Evolutionary conservation across 2,329 filamentous ascomycete species (phyloP).

Genomic region (Didymella lethalis): DNA sequence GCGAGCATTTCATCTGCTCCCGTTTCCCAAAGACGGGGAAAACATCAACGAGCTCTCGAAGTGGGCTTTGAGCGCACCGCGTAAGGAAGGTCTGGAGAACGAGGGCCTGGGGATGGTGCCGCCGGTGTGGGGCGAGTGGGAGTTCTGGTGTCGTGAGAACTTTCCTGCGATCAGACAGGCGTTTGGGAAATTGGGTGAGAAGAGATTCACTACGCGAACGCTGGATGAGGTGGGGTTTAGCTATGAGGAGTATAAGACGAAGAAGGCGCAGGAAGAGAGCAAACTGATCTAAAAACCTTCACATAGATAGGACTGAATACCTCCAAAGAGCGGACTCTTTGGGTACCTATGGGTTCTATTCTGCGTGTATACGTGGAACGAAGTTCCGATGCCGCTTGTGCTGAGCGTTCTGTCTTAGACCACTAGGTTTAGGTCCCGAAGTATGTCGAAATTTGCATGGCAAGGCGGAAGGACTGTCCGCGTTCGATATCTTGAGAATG

Average conservation of each 20-base stretch:
- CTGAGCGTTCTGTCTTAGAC: too few relatives aligned
- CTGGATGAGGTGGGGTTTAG: constrained; percentile 77
- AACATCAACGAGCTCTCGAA: constrained; percentile 75
- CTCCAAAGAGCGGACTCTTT: too few relatives aligned
- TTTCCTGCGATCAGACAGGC: constrained; percentile 74
- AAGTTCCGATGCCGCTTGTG: too few relatives aligned
- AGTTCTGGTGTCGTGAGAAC: constrained; percentile 74
- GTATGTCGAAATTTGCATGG: too few relatives aligned
- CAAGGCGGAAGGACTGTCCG: too few relatives aligned
- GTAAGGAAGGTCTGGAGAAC: constrained; percentile 52
- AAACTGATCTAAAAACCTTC: constrained; percentile 9
- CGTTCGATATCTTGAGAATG: too few relatives aligned
- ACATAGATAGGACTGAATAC: not conserved
- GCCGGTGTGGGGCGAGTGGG: constrained; percentile 73
- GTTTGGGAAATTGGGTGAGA: constrained; percentile 72
- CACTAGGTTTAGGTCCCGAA: too few relatives aligned
- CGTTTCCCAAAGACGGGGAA: constrained; percentile 68
- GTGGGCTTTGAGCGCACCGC: constrained; percentile 62
- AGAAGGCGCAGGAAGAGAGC: constrained; percentile 14
- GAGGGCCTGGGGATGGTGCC: constrained; percentile 68
- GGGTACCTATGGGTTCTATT: too few relatives aligned
- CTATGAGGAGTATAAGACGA: constrained; percentile 54
- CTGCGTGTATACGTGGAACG: too few relatives aligned
- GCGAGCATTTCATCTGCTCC: constrained; percentile 62
- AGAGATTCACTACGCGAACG: constrained; percentile 64